phyloP scores from a whole-genome alignment of 768 basidiomycete species.

The Mrakia gelida region DNA sequence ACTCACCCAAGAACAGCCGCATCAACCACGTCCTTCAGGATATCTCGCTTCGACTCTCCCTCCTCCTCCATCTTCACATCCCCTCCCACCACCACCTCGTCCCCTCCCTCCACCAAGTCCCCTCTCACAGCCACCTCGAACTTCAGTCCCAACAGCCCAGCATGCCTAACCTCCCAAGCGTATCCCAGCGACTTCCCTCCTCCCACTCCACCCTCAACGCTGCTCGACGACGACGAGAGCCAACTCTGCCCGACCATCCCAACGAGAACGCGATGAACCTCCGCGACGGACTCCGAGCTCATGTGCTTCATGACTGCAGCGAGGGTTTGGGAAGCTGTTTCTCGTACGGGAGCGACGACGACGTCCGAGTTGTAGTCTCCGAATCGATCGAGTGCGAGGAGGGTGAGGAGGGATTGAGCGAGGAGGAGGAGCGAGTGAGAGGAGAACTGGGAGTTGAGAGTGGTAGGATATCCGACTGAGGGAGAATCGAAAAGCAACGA shows the following conservation, averaged over 20 bases:
- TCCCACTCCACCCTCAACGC: neutral
- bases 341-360: conserved; percentile 93
- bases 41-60: conserved; percentile 36
- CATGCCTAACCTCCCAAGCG: conserved; percentile 95
- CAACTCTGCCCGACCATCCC: conserved; percentile 93
- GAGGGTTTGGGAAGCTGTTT: conserved; percentile 89
- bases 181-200: conserved; percentile 47
- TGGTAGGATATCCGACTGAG: conserved; percentile 16
- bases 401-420: conserved; percentile 75
- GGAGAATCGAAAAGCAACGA: too few relatives aligned
- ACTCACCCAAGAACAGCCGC: conserved; percentile 85
- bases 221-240: conserved; percentile 34
- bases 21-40: conserved; percentile 78
- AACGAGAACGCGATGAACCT: conserved; percentile 76
- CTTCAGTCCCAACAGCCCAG: conserved; percentile 94
- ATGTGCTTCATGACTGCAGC: conserved; percentile 84
- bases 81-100: conserved; percentile 3
- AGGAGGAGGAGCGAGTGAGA: conserved; percentile 48
- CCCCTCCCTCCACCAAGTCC: conserved; percentile 61
- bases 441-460: conserved; percentile 22
- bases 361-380: conserved; percentile 97
- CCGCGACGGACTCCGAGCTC: conserved; percentile 69
- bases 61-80: conserved; percentile 37
- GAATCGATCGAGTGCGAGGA: conserved; percentile 94
- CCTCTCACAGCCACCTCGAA: conserved; percentile 93